Evolutionary conservation across 805 yeast genomes (phyloP), one percentile per base, ranked within the genome.

Genomic region (Wickerhamomyces pijperi): DNA sequence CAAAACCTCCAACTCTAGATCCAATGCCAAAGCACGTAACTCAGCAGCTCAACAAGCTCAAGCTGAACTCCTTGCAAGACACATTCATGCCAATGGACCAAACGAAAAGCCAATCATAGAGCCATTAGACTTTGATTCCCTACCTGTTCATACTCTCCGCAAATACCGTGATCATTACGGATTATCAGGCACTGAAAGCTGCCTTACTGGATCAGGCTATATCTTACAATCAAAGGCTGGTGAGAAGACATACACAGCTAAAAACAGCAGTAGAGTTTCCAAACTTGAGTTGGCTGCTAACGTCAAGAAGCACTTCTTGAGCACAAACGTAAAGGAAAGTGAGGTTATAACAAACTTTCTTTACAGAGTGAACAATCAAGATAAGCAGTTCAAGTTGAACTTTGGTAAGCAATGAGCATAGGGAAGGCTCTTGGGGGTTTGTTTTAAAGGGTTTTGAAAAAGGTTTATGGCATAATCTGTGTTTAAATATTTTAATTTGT

Each of bases 261-360:
- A 60, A 42, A 46, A 55, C 32, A 55, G 55, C 17, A 65, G 65
- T 36, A 53, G 84, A 35, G 65, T 78, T 8, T 52, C 76, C 36
- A 82, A 78, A 55, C 62, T 62, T 3, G 83, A 77, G 44, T 66
- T 81, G 25, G 81, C 85, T 0, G 58, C 56, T 2, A 69, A 68
- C 19, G 76, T 78, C 19, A 79, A 76, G 58, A 72, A 70, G 40
- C 97, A 90, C 58, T 85, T 88, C 49, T 50, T 68, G 46, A 49
- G 60, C 8, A 68, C 66, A 35, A 68, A 72, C 12, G 76, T 77
- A 3, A 77, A 83, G 49, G 98, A 90, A 53, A 76, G 80, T 42
- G 97, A 90, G 50, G 76, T 82, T 25, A 77, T 90, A 32, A 85
- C 95, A 29, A 87, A 83, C 51, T 92, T 90, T 55, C 67, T 92